phyloP scores from a whole-genome alignment of 768 basidiomycete species.

The Lactifluus rugatus region DNA sequence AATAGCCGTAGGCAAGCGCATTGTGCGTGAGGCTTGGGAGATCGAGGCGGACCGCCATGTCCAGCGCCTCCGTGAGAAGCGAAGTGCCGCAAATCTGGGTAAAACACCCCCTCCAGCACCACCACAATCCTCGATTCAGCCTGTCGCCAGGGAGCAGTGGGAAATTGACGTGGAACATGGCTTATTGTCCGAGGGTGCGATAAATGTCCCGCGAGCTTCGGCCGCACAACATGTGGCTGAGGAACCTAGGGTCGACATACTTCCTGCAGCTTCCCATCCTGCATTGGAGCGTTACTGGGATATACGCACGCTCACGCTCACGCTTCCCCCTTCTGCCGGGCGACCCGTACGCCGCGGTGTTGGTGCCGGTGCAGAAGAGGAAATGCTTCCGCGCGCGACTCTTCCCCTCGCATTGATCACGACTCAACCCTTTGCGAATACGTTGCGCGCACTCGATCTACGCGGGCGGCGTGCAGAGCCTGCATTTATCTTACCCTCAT shows the following conservation, averaged over 20 bases:
- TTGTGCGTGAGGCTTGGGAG: constrained; percentile 73
- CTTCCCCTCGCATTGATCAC: constrained; percentile 16
- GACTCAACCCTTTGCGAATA: constrained; percentile 17
- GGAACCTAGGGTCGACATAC: not conserved
- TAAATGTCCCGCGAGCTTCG: constrained; percentile 50
- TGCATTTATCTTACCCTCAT: constrained; percentile 44
- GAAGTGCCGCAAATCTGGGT: constrained; percentile 20
- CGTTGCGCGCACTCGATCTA: constrained; percentile 40
- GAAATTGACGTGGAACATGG: constrained; percentile 73
- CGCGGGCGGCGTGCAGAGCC: constrained; percentile 58
- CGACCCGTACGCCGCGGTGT: not conserved
- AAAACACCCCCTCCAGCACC: not conserved
- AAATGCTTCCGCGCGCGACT: constrained; percentile 10
- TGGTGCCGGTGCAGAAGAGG: not conserved
- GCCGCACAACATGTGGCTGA: constrained; percentile 27
- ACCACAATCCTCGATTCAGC: constrained; percentile 19
- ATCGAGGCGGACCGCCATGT: constrained; percentile 53
- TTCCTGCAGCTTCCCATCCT: constrained; percentile 19
- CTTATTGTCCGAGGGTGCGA: constrained; percentile 63
- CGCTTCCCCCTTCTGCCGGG: constrained; percentile 14
- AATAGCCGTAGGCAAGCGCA: constrained; percentile 58
- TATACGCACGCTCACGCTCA: constrained; percentile 3
- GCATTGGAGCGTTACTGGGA: constrained; percentile 17
- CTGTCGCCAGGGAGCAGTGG: constrained; percentile 59
- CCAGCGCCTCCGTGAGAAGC: constrained; percentile 23